Conservation (phyloP, 306 rosid genomes). For the Cicer judaicum region DNA sequence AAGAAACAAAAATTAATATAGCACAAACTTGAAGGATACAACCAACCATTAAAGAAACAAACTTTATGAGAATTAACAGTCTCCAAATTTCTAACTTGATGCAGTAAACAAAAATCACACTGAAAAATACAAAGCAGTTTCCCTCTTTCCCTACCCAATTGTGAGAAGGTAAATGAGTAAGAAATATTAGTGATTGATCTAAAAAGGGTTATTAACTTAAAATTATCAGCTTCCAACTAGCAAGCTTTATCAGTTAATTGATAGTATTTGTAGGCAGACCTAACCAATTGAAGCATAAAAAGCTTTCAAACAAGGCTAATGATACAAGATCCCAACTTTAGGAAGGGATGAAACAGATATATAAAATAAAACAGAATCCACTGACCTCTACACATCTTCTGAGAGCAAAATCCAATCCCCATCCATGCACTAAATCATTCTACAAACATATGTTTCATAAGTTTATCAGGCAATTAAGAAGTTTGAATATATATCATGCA, state of each 20-base stretch:
- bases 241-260: slow-evolving; percentile 17
- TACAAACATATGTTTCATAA: slow-evolving; percentile 49
- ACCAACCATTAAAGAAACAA: too few species aligned
- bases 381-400: slow-evolving; percentile 95
- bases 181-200: not conserved
- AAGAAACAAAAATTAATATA: slow-evolving; percentile 1
- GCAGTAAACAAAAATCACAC: not conserved
- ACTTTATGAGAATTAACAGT: not conserved
- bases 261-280: slow-evolving; percentile 29
- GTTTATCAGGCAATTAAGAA: slow-evolving; percentile 21
- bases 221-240: not conserved
- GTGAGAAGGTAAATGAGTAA: not conserved
- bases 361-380: slow-evolving; percentile 27
- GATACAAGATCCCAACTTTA: not conserved
- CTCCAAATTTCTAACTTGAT: not conserved
- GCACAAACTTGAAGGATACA: not conserved
- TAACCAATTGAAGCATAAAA: slow-evolving; percentile 32
- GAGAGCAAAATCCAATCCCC: slow-evolving; percentile 99
- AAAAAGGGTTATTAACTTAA: not conserved
- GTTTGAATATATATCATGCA: not conserved
- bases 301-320: slow-evolving; percentile 8
- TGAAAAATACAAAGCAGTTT: not conserved
- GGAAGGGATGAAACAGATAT: slow-evolving; percentile 12
- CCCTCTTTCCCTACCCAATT: not conserved
- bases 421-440: slow-evolving; percentile 99